A percentile compares a stretch with the other conserved stretches of the same genome.
Conservation (phyloP, 2,329 filamentous ascomycete genomes). For the Cordyceps militaris region DNA sequence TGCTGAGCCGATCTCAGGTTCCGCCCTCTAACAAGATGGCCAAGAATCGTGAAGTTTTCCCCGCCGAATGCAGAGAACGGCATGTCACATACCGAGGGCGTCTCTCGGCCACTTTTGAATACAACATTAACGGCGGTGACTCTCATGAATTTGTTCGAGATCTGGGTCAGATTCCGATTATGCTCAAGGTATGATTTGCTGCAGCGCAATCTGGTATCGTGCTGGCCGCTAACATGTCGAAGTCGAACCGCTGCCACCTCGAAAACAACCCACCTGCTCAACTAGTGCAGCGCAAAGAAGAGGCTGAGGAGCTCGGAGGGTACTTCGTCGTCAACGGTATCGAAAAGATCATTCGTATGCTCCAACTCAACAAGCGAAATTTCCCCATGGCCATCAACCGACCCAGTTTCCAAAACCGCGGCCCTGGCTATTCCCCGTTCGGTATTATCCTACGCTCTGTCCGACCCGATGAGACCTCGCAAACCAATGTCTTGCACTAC, state of each 20-base stretch:
- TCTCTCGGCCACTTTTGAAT: constrained; percentile 76
- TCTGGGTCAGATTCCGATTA: constrained; percentile 82
- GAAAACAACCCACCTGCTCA: constrained; percentile 76
- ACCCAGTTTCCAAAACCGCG: constrained; percentile 82
- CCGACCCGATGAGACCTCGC: constrained; percentile 93
- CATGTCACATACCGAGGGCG: constrained; percentile 87
- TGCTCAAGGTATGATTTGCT: constrained; percentile 66
- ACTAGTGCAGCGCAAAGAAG: constrained; percentile 82
- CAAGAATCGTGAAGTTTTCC: constrained; percentile 76
- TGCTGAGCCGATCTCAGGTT: constrained; percentile 73
- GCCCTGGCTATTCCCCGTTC: constrained; percentile 77
- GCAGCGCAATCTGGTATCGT: neutral
- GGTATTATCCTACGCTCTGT: constrained; percentile 90
- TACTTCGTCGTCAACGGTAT: constrained; percentile 98
- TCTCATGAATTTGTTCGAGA: constrained; percentile 77
- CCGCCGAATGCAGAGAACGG: constrained; percentile 88
- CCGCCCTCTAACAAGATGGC: constrained; percentile 79
- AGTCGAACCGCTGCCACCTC: constrained; percentile 88
- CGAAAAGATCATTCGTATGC: constrained; percentile 90
- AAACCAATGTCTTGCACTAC: constrained; percentile 96
- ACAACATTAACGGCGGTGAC: constrained; percentile 78
- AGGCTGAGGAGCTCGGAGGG: constrained; percentile 90
- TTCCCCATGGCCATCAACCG: constrained; percentile 92
- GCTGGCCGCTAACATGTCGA: constrained; percentile 16
- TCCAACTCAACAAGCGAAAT: constrained; percentile 85